Conservation (phyloP, 2,329 filamentous ascomycete genomes). For the Stagonosporopsis chrysanthemi region DNA sequence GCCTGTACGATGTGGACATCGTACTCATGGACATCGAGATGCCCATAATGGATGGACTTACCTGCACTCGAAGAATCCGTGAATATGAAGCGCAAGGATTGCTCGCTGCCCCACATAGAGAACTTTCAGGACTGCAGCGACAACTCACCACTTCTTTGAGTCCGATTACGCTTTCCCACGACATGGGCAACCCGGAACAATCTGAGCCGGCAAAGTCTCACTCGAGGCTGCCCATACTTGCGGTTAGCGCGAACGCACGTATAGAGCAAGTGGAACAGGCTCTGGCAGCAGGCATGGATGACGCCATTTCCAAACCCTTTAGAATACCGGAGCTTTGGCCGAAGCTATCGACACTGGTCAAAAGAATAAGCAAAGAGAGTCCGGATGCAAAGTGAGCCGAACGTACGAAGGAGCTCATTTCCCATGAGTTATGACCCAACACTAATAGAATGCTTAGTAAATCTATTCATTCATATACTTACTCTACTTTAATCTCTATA, state of each 20-base stretch:
- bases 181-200: background rate
- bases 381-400: background rate
- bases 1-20: conserved; percentile 31
- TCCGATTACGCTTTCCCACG: conserved; percentile 1
- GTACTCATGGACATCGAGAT: conserved; percentile 47
- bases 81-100: conserved; percentile 36
- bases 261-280: conserved; percentile 43
- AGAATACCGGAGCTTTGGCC: conserved; percentile 35
- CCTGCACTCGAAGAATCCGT: conserved; percentile 39
- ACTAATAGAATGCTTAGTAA: too few species aligned
- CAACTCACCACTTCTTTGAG: conserved; percentile 8
- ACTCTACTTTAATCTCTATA: too few species aligned
- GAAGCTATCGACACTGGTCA: conserved; percentile 23
- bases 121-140: background rate
- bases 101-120: conserved; percentile 16
- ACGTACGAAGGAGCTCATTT: too few species aligned
- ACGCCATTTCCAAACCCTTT: conserved; percentile 38
- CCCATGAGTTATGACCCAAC: too few species aligned
- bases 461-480: too few species aligned
- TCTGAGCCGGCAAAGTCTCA: background rate
- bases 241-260: conserved; percentile 47
- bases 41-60: conserved; percentile 46
- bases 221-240: conserved; percentile 38
- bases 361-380: conserved; percentile 6
- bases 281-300: conserved; percentile 43